Conservation (phyloP, 148 eudicot species). For the Cornus kousa region DNA sequence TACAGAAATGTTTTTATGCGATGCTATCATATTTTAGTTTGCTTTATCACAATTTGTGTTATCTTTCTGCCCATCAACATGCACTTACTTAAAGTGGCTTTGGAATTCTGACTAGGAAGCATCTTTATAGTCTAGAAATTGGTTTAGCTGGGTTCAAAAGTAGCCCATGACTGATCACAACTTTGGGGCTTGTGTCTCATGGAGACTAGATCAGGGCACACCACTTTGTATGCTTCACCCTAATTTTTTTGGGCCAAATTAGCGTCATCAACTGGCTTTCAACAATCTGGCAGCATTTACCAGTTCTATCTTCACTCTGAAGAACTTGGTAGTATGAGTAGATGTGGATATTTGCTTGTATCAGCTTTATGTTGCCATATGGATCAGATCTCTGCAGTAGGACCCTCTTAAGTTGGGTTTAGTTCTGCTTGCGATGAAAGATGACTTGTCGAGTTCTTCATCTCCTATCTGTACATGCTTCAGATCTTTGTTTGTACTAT, state of each 20-base stretch:
- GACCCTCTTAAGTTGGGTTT: not conserved
- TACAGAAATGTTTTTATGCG: not conserved
- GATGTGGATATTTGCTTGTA: not conserved
- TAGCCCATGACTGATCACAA: not conserved
- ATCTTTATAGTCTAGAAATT: not conserved
- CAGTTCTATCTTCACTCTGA: not conserved
- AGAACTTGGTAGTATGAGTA: too few species aligned
- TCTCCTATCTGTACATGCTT: not conserved
- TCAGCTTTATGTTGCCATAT: slow-evolving; percentile 1
- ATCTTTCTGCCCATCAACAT: not conserved
- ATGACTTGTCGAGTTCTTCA: slow-evolving; percentile 9
- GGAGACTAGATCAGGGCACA: not conserved
- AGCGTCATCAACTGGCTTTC: not conserved
- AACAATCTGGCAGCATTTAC: not conserved
- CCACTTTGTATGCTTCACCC: not conserved
- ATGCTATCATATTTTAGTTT: not conserved
- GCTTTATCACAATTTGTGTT: not conserved
- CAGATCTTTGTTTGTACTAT: not conserved
- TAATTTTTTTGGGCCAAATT: not conserved
- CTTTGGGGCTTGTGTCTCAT: not conserved
- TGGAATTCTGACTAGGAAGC: not conserved
- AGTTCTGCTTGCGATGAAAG: not conserved
- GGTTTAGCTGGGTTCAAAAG: not conserved
- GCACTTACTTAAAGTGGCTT: not conserved
- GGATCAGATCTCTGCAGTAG: not conserved